phyloP scores from a whole-genome alignment of 345 rosid genomes.

The Punica granatum region DNA sequence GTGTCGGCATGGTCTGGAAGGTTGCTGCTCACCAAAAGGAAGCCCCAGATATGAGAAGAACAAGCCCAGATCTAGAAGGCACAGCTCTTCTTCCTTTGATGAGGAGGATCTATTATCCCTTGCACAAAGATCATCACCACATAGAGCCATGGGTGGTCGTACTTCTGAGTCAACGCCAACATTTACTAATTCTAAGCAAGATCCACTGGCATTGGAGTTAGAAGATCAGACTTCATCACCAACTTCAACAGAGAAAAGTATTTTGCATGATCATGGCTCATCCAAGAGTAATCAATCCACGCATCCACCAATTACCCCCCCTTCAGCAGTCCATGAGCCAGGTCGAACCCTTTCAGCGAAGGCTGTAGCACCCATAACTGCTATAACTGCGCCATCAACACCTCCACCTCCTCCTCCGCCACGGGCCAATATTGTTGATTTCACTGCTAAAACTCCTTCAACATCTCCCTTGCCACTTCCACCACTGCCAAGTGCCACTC shows the following conservation, averaged over 20 bases:
- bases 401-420: conserved; percentile 23
- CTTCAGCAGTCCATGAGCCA: conserved; percentile 14
- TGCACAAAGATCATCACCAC: conserved; percentile 1
- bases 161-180: conserved; percentile 1
- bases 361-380: conserved; percentile 17
- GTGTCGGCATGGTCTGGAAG: conserved; percentile 14
- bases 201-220: conserved; percentile 20
- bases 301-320: conserved; percentile 7
- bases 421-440: conserved; percentile 19
- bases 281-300: conserved; percentile 13
- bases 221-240: conserved; percentile 30
- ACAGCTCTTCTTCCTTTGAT: conserved; percentile 22
- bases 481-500: background rate
- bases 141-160: background rate
- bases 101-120: conserved; percentile 13
- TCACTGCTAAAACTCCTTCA: conserved; percentile 10
- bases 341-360: conserved; percentile 9
- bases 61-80: conserved; percentile 18
- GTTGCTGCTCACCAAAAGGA: conserved; percentile 33
- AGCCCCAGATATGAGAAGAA: conserved; percentile 37
- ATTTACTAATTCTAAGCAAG: conserved; percentile 11
- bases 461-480: background rate
- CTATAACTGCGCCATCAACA: conserved; percentile 24
- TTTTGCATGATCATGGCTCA: conserved; percentile 17
- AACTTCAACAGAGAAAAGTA: conserved; percentile 20